A percentile compares a stretch with the other conserved stretches of the same genome.
phyloP scores from a whole-genome alignment of 1,284 basidiomycete species.

The Pulveroboletus ridleyi region DNA sequence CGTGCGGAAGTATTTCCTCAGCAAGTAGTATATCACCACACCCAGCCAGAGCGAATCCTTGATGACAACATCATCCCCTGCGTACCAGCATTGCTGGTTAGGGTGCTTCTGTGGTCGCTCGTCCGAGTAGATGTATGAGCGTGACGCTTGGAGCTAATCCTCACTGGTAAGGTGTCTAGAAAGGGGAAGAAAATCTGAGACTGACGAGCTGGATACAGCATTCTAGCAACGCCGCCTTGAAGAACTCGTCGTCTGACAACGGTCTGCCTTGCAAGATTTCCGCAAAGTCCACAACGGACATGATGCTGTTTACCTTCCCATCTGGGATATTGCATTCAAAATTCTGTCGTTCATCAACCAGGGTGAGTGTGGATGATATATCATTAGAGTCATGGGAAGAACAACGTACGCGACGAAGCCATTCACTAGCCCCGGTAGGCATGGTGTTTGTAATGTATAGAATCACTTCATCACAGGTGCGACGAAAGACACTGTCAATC shows the following conservation, averaged over 20 bases:
- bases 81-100: slow-evolving; percentile 86
- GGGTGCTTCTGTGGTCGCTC: slow-evolving; percentile 38
- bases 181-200: slow-evolving; percentile 23
- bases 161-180: too few relatives aligned
- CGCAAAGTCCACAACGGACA: slow-evolving; percentile 92
- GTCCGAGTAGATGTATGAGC: slow-evolving; percentile 35
- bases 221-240: slow-evolving; percentile 87
- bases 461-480: slow-evolving; percentile 40
- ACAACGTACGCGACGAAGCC: slow-evolving; percentile 58
- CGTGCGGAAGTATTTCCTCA: slow-evolving; percentile 88
- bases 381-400: background rate
- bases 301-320: slow-evolving; percentile 63
- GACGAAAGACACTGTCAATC: slow-evolving; percentile 30
- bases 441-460: slow-evolving; percentile 52
- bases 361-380: background rate
- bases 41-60: slow-evolving; percentile 98
- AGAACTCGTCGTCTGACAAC: slow-evolving; percentile 84
- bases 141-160: slow-evolving; percentile 79
- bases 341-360: slow-evolving; percentile 53
- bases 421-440: slow-evolving; percentile 64
- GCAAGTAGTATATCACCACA: slow-evolving; percentile 87
- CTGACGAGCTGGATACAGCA: slow-evolving; percentile 95
- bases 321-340: slow-evolving; percentile 94
- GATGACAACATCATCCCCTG: slow-evolving; percentile 85
- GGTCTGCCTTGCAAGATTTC: slow-evolving; percentile 84